Evolutionary conservation across 768 basidiomycete genomes (phyloP).

Genomic region (Amylocystis lapponica): DNA sequence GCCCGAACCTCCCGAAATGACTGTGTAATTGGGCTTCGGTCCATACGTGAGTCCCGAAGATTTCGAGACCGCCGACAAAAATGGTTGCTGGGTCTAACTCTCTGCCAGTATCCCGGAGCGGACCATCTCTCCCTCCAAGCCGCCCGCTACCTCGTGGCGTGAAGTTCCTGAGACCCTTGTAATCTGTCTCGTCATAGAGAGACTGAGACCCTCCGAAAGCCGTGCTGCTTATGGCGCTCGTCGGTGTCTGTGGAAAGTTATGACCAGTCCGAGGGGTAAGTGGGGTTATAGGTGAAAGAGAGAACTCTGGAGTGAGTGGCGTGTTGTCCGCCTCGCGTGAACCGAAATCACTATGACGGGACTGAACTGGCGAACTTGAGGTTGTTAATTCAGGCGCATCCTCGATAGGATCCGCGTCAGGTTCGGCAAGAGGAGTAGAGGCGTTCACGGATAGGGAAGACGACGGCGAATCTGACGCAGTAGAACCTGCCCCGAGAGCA

Average conservation of each 20-base stretch:
- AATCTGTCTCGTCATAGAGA: background rate
- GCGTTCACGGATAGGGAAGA: slow-evolving; percentile 16
- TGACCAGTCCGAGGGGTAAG: slow-evolving; percentile 25
- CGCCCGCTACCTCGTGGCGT: no score
- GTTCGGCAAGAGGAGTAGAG: slow-evolving; percentile 5
- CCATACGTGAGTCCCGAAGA: slow-evolving; percentile 60
- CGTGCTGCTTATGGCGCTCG: slow-evolving; percentile 1
- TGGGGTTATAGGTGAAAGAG: slow-evolving; percentile 11
- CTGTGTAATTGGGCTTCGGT: slow-evolving; percentile 53
- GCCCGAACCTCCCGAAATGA: slow-evolving; percentile 61
- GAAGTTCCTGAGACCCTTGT: no score
- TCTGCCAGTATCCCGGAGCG: slow-evolving; percentile 9
- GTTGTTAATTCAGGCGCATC: background rate
- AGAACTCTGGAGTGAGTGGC: slow-evolving; percentile 10
- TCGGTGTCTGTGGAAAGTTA: slow-evolving; percentile 41
- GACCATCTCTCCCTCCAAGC: background rate
- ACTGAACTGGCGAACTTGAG: background rate
- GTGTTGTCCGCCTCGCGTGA: slow-evolving; percentile 2
- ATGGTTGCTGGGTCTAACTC: slow-evolving; percentile 62
- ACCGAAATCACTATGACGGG: no score
- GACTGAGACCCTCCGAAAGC: background rate
- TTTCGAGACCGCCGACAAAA: slow-evolving; percentile 73
- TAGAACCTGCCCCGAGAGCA: background rate
- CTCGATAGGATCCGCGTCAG: background rate
- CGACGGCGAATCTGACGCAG: slow-evolving; percentile 6